These are phyloP conservation scores for Naganishia onofrii DNA, from an alignment of 768 basidiomycete genomes.

Conservation along the genomic window DNA sequence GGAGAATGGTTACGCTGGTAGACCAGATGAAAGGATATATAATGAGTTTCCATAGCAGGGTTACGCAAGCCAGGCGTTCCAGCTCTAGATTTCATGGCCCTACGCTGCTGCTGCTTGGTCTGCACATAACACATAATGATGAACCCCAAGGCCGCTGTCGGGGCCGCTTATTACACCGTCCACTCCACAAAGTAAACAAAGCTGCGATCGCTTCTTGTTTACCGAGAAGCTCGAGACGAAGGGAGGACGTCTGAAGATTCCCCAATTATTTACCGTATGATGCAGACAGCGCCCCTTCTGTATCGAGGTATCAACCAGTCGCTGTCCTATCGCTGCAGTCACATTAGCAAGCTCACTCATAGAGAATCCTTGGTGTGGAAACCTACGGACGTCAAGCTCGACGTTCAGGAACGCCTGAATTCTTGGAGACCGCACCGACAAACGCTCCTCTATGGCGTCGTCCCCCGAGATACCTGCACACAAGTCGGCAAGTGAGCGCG, in stretches of 20 bases:
- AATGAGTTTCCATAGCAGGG: not conserved
- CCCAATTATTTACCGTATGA: too few relatives aligned
- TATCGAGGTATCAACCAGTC: too few relatives aligned
- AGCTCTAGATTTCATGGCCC: too few relatives aligned
- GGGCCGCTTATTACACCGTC: not conserved
- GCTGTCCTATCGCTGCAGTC: not conserved
- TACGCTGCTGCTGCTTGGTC: too few relatives aligned
- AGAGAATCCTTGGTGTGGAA: not conserved
- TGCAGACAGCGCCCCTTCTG: too few relatives aligned
- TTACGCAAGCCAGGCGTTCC: too few relatives aligned
- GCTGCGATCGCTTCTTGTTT: too few relatives aligned
- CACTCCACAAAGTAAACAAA: conserved; percentile 1
- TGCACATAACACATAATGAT: too few relatives aligned
- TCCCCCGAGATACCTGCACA: not conserved
- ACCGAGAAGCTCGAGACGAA: too few relatives aligned
- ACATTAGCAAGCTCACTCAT: too few relatives aligned
- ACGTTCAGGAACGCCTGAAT: not conserved
- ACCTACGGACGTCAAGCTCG: not conserved
- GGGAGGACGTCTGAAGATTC: too few relatives aligned
- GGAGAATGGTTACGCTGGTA: conserved; percentile 70
- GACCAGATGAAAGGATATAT: conserved; percentile 37
- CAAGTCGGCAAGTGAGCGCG: not conserved
- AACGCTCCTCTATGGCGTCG: not conserved
- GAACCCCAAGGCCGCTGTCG: too few relatives aligned
- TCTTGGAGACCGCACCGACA: not conserved